Conservation (phyloP, 2,329 filamentous ascomycete genomes). For the Calonectria henricotiae region DNA sequence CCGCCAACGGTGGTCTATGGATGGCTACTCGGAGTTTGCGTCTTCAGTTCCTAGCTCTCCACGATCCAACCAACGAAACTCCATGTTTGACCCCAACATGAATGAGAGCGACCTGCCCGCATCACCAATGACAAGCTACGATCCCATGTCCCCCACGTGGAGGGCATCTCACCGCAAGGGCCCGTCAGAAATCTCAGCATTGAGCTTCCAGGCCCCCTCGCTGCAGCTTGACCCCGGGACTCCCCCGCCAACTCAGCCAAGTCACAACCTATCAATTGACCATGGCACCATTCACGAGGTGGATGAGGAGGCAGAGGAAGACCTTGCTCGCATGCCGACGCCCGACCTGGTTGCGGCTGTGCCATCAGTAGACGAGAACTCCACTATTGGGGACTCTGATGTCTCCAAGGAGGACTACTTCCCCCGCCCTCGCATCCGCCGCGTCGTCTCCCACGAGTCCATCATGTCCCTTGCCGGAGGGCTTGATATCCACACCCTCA, state of each 20-base stretch:
- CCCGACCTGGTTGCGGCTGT: conserved; percentile 52
- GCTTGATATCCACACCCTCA: conserved; percentile 90
- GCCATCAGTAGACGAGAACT: conserved; percentile 57
- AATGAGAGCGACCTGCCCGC: conserved; percentile 78
- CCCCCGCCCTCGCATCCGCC: conserved; percentile 70
- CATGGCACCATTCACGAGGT: conserved; percentile 59
- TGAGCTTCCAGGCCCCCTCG: conserved; percentile 63
- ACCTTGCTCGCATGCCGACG: conserved; percentile 43
- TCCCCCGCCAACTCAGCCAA: conserved; percentile 44
- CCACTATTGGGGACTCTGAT: conserved; percentile 55
- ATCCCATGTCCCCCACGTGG: conserved; percentile 77
- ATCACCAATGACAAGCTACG: conserved; percentile 85
- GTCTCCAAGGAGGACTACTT: conserved; percentile 57
- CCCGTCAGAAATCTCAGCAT: conserved; percentile 70
- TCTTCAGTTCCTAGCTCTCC: conserved; percentile 90
- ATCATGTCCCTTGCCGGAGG: conserved; percentile 90
- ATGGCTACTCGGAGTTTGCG: conserved; percentile 77
- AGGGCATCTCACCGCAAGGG: conserved; percentile 69
- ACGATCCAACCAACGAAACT: conserved; percentile 79
- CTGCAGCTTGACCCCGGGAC: conserved; percentile 58
- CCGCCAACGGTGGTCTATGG: conserved; percentile 74
- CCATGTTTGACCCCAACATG: conserved; percentile 83
- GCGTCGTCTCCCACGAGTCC: conserved; percentile 86
- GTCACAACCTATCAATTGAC: conserved; percentile 46
- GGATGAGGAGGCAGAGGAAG: conserved; percentile 55